phyloP scores from a whole-genome alignment of 148 eudicot genomes.

The Camellia sinensis region DNA sequence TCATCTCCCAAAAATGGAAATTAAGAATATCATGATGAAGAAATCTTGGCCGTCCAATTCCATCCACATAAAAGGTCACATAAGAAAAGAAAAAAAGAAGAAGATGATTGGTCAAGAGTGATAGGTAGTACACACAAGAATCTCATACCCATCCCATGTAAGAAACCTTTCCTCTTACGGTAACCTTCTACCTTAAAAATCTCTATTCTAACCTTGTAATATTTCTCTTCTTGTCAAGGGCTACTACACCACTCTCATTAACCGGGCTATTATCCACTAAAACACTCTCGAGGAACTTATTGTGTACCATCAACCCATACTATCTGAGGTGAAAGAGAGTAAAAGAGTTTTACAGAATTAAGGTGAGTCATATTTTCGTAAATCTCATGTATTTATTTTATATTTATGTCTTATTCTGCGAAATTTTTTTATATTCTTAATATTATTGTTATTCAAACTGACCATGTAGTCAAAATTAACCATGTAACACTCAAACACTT shows the following conservation, averaged over 20 bases:
- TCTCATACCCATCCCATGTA: neutral
- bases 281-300: neutral
- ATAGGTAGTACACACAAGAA: neutral
- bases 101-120: neutral
- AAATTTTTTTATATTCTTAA: too few species aligned
- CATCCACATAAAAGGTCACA: neutral
- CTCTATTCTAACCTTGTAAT: neutral
- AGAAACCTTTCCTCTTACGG: neutral
- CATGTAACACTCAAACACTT: too few species aligned
- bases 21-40: too few species aligned
- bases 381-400: too few species aligned
- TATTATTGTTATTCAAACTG: too few species aligned
- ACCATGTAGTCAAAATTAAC: too few species aligned
- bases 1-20: neutral
- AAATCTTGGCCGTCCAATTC: neutral
- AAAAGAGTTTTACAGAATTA: too few species aligned
- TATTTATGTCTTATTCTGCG: too few species aligned
- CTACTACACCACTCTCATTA: neutral
- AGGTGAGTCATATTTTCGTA: too few species aligned
- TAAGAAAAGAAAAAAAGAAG: neutral
- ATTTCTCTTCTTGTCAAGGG: neutral
- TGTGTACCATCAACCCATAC: neutral
- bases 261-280: neutral
- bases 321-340: too few species aligned
- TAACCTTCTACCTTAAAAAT: constrained; percentile 3